A percentile compares a stretch with the other conserved stretches of the same genome.
phyloP scores from a whole-genome alignment of 1,139 yeast genomes.

The Suhomyces panamericanus region DNA sequence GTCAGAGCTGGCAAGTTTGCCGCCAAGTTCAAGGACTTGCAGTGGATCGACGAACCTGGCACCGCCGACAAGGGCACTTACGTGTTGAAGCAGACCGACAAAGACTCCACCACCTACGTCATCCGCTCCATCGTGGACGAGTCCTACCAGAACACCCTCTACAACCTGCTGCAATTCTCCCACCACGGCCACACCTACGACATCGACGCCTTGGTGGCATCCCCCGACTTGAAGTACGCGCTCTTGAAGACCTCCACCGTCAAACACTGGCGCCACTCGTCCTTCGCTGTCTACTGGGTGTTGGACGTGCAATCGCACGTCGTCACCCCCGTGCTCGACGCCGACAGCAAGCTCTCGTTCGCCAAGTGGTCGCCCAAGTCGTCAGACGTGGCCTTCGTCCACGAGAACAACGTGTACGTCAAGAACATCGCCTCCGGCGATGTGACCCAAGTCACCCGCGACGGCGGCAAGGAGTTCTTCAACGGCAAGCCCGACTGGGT shows the following conservation, averaged over 20 bases:
- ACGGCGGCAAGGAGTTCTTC: slow-evolving; percentile 51
- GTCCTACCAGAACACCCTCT: slow-evolving; percentile 44
- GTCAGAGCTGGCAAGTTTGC: slow-evolving; percentile 52
- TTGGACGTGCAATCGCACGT: slow-evolving; percentile 21
- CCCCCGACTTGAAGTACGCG: slow-evolving; percentile 62
- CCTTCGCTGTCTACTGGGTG: slow-evolving; percentile 43
- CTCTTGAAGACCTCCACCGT: slow-evolving; percentile 54
- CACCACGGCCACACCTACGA: slow-evolving; percentile 41
- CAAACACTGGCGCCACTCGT: slow-evolving; percentile 49
- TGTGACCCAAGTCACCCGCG: slow-evolving; percentile 44
- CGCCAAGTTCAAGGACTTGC: slow-evolving; percentile 53
- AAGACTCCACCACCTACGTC: slow-evolving; percentile 29
- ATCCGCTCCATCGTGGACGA: slow-evolving; percentile 54
- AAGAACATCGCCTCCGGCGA: slow-evolving; percentile 20
- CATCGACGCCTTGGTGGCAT: slow-evolving; percentile 56
- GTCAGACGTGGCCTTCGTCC: slow-evolving; percentile 34
- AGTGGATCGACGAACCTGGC: slow-evolving; percentile 63
- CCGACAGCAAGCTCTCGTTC: slow-evolving; percentile 20
- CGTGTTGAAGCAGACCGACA: slow-evolving; percentile 36
- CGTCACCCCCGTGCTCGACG: slow-evolving; percentile 20
- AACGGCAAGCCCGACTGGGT: slow-evolving; percentile 66
- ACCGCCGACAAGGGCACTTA: slow-evolving; percentile 56
- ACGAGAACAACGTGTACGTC: slow-evolving; percentile 39
- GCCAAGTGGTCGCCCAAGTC: slow-evolving; percentile 37
- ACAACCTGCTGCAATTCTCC: slow-evolving; percentile 48